Base-by-base conservation (phyloP, 2,329 filamentous ascomycete species). In the Fusarium paranaense region DNA sequence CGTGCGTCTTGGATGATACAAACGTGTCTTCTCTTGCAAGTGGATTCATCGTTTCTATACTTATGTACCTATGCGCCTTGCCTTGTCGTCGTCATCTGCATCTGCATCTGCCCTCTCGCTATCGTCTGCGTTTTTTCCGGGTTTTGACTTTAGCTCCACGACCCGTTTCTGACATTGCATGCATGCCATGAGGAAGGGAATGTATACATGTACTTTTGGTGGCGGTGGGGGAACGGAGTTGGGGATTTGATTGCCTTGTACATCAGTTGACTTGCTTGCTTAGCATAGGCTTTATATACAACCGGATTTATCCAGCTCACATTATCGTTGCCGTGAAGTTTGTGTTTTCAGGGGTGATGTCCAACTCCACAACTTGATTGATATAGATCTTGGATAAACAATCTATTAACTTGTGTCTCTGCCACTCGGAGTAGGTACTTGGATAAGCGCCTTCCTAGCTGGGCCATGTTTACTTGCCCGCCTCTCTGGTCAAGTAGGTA, bases 11-110 rank as follows among this genome's bases (percentile, higher is more conserved):
- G 72, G 72, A 75, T 74, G 72, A 74, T 72, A 60, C 68, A 62
- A 74, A 47, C 58, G 64, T 74, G 62, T 72, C 65, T 47, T 52
- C 25, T 52, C 47, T 72, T 74, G 72, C 72, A 74, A 74, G 60
- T 74, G 71, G 71, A 72, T 52, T 74, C 64, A 47, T 66, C 59
- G 40, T 74, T 74, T 74, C 71, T 74, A 72, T 69, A 74, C 69
- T 64, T 74, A 52, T 72, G 68, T 62, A 66, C 62, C 52, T 68
- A 35, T 60, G 56, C 50, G 38, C 58, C 27, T 62, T 60, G 57
- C 64, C 42, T 56, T 10, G 27, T 52, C 47, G 27, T 62, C 27
- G n/a, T 37, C 62, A 60, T 63, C 50, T 56, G 47, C 72, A 58
- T 37, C 42, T 57, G 45, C 70, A 47, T 58, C 47, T 56, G 47